phyloP scores from a whole-genome alignment of 306 rosid species.

The Vicia sativa region DNA sequence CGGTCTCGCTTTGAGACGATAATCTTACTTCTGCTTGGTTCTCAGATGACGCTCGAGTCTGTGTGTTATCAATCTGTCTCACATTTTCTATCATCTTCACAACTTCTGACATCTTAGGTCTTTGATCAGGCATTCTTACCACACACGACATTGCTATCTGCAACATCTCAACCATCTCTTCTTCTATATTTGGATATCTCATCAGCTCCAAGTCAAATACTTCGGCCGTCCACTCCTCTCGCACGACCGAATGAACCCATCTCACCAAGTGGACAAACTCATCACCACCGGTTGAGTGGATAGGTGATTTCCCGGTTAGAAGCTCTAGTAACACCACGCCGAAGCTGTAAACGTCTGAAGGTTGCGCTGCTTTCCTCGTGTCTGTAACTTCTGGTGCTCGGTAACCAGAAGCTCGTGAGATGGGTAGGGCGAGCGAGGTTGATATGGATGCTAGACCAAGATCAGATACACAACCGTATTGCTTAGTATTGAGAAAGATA shows the following conservation, averaged over 20 bases:
- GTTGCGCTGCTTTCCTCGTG: conserved; percentile 78
- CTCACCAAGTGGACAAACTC: conserved; percentile 88
- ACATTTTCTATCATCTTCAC: conserved; percentile 78
- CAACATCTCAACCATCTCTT: conserved; percentile 94
- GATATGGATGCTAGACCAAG: conserved; percentile 76
- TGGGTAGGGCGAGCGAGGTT: conserved; percentile 70
- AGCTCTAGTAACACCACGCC: conserved; percentile 91
- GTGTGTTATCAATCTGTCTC: conserved; percentile 53
- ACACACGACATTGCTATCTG: conserved; percentile 94
- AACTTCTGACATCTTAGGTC: conserved; percentile 77
- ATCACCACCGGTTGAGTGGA: conserved; percentile 82
- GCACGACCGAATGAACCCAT: conserved; percentile 96
- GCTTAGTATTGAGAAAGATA: conserved; percentile 64
- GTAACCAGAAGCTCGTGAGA: conserved; percentile 90
- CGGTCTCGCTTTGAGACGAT: conserved; percentile 25
- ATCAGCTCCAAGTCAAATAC: conserved; percentile 86
- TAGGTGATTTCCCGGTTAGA: conserved; percentile 88
- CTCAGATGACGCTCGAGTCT: conserved; percentile 47
- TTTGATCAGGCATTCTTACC: conserved; percentile 84
- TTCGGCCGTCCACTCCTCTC: conserved; percentile 97
- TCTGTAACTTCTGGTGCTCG: conserved; percentile 93
- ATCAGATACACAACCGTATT: conserved; percentile 80
- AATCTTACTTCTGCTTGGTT: conserved; percentile 50
- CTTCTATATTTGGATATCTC: conserved; percentile 88
- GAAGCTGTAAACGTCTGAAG: conserved; percentile 87